Base-by-base conservation (phyloP, 2,329 filamentous ascomycete species). In the Aurifilum marmelostoma region DNA sequence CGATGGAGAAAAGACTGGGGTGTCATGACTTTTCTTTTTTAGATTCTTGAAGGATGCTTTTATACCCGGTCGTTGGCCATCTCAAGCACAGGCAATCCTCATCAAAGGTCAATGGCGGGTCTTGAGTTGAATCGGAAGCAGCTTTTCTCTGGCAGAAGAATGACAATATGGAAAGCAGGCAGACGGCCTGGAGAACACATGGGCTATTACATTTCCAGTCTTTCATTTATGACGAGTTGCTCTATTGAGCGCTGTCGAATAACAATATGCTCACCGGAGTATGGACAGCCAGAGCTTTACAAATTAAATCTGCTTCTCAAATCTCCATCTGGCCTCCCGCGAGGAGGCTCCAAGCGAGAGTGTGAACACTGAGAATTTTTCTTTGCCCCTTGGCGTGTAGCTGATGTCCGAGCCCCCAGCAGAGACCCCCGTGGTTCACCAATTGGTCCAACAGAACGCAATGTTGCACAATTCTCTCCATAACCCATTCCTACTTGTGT, bases 141-240 rank as follows among this genome's bases (percentile, higher is more conserved):
- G 29, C n/a, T 32, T 65, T 47, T 56, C 34, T 64, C 41, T 43
- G 56, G 52, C 37, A 65, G 32, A 27, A 37, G 29, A 59, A 50
- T n/a, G 27, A 29, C 21, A 21, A 29, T 16, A 60, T 24, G 14
- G 47, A 4, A 27, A 7, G 56, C 18, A 47, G 12, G n/a, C 8
- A 63, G 65, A 58, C 56, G 67, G 63, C 67, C 62, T 70, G 62
- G 24, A 63, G 58, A 65, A 50, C 34, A 70, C 69, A 43, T 68
- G 72, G 71, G 74, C 67, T 47, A 70, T 65, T 74, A 73, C 43
- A 39, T n/a, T 74, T 73, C 72, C 71, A 54, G 62, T 71, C 74
- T 56, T 67, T 74, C 74, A 41, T 69, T 74, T 8, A 66, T 29
- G 52, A 24, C 64, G 24, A 29, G 21, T 71, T 67, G 69, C 63